phyloP scores from a whole-genome alignment of 352 stramenopile genomes.

The Phytophthora europaea region DNA sequence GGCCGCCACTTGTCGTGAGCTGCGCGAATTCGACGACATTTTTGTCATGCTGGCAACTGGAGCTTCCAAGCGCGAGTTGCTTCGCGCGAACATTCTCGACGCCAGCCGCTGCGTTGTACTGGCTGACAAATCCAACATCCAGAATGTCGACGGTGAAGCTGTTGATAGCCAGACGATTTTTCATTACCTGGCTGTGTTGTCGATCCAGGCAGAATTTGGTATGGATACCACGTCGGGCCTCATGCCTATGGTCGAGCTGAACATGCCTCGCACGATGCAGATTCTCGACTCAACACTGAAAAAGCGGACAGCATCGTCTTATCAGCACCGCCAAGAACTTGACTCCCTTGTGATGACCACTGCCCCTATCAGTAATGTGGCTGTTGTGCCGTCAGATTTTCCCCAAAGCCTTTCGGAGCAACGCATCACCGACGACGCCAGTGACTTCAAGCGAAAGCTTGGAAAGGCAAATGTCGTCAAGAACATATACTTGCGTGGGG shows the following conservation, averaged over 20 bases:
- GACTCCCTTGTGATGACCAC: slow-evolving; percentile 31
- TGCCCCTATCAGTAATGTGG: slow-evolving; percentile 11
- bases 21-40: slow-evolving; percentile 59
- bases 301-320: slow-evolving; percentile 56
- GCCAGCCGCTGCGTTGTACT: slow-evolving; percentile 69
- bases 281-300: slow-evolving; percentile 73
- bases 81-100: slow-evolving; percentile 67
- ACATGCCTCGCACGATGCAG: slow-evolving; percentile 72
- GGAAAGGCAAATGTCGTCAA: slow-evolving; percentile 35
- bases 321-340: slow-evolving; percentile 47
- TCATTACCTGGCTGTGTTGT: slow-evolving; percentile 70
- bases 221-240: slow-evolving; percentile 55
- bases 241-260: slow-evolving; percentile 70
- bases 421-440: slow-evolving; percentile 14
- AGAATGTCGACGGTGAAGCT: slow-evolving; percentile 65
- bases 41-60: slow-evolving; percentile 65
- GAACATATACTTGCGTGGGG: slow-evolving; percentile 38
- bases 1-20: slow-evolving; percentile 25
- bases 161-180: slow-evolving; percentile 74
- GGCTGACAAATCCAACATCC: slow-evolving; percentile 63
- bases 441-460: slow-evolving; percentile 29
- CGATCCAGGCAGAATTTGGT: slow-evolving; percentile 66
- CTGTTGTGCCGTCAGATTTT: slow-evolving; percentile 4
- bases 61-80: slow-evolving; percentile 64
- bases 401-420: slow-evolving; percentile 15